phyloP scores from a whole-genome alignment of 139 green algal genomes.

The Micractinium sp. region DNA sequence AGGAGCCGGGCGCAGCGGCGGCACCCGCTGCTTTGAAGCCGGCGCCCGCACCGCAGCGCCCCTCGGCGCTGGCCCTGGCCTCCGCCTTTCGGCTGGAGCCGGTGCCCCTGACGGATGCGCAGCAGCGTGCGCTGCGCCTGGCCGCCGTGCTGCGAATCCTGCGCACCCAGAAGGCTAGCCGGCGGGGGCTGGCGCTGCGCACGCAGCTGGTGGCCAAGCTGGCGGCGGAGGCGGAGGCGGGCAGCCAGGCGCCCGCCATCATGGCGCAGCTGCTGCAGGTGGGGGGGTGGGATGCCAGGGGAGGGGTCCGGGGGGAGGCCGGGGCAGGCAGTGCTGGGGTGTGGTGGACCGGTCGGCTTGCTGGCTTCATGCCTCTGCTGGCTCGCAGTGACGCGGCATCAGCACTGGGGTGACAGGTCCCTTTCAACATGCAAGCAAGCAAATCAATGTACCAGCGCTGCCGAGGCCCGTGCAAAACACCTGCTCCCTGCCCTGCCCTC shows the following conservation, averaged over 20 bases:
- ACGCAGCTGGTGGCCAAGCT: conserved; percentile 59
- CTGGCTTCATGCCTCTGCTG: not conserved
- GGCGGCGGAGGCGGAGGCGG: conserved; percentile 14
- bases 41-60: not conserved
- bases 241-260: not conserved
- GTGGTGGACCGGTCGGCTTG: no score
- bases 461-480: no score
- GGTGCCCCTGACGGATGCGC: conserved; percentile 23
- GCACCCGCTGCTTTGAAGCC: conserved; percentile 39
- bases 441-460: no score
- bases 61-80: not conserved
- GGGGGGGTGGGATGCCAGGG: no score
- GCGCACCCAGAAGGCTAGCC: conserved; percentile 36
- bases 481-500: not conserved
- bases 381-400: not conserved
- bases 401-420: no score
- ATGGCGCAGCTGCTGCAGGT: conserved; percentile 29
- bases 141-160: conserved; percentile 65
- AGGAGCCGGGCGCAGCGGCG: conserved; percentile 1
- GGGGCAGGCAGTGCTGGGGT: not conserved
- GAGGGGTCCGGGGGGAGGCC: not conserved
- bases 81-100: conserved; percentile 31
- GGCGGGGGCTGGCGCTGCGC: conserved; percentile 22
- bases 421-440: no score
- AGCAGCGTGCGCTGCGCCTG: conserved; percentile 49